Conservation (phyloP, 345 rosid species). For the Diplotaxis tenuifolia region DNA sequence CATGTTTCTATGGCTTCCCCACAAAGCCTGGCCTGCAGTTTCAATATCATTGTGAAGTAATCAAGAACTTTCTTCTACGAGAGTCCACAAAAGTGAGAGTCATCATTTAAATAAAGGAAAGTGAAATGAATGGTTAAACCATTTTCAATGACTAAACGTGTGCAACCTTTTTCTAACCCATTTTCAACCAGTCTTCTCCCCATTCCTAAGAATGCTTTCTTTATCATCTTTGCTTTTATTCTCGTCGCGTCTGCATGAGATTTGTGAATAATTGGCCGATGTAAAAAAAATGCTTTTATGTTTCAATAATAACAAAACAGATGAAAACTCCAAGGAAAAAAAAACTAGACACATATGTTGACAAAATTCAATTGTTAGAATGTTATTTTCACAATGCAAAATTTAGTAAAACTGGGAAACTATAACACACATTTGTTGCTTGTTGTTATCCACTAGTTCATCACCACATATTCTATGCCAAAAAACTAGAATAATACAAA, state of each 20-base stretch:
- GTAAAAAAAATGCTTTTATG: not conserved
- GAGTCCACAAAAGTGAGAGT: not conserved
- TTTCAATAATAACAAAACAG: not conserved
- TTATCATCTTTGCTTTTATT: constrained; percentile 8
- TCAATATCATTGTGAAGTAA: not conserved
- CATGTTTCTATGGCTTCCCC: not conserved
- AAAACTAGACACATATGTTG: not conserved
- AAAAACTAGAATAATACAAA: not conserved
- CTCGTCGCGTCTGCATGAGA: not conserved
- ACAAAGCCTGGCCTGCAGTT: not conserved
- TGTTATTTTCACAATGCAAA: not conserved
- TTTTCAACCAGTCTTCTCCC: constrained; percentile 14
- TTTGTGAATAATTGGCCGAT: not conserved
- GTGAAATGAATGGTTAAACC: not conserved
- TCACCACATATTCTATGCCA: not conserved
- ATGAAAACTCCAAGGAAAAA: not conserved
- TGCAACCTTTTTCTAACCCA: not conserved
- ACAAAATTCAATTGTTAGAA: not conserved
- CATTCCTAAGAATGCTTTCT: not conserved
- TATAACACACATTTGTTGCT: not conserved
- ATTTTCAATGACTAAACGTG: not conserved
- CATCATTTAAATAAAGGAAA: not conserved
- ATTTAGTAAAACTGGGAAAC: not conserved
- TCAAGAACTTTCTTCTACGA: not conserved
- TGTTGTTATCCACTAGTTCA: not conserved